A percentile compares a stretch with the other conserved stretches of the same genome.
Evolutionary conservation across 1,284 basidiomycete species (phyloP).

Genomic region (Ganoderma lucidum): DNA sequence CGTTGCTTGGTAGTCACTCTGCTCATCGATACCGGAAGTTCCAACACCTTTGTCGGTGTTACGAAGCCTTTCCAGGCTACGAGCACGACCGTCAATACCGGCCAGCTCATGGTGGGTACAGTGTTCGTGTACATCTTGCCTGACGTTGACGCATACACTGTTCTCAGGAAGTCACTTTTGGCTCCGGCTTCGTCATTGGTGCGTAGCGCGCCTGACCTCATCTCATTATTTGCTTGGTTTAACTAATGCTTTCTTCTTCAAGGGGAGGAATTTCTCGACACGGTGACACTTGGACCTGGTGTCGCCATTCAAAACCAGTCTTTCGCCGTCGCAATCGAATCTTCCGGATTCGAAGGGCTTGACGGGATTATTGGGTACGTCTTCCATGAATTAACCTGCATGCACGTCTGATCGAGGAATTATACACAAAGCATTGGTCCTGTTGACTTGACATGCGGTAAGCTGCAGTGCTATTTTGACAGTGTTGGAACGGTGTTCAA

Average conservation of each 20-base stretch:
- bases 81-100: slow-evolving; percentile 49
- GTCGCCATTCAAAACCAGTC: slow-evolving; percentile 56
- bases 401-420: background rate
- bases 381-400: too few species aligned
- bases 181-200: slow-evolving; percentile 58
- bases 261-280: slow-evolving; percentile 37
- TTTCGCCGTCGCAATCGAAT: slow-evolving; percentile 53
- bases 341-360: slow-evolving; percentile 48
- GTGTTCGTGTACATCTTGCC: background rate
- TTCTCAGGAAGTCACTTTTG: slow-evolving; percentile 38
- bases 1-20: slow-evolving; percentile 25
- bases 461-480: background rate
- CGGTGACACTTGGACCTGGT: slow-evolving; percentile 36
- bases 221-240: slow-evolving; percentile 33
- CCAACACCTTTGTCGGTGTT: slow-evolving; percentile 62
- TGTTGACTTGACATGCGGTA: slow-evolving; percentile 48
- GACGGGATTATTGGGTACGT: slow-evolving; percentile 61
- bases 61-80: slow-evolving; percentile 45
- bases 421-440: slow-evolving; percentile 51
- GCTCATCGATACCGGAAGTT: slow-evolving; percentile 43
- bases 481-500: background rate
- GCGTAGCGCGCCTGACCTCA: slow-evolving; percentile 43
- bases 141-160: background rate
- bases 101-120: slow-evolving; percentile 46
- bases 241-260: slow-evolving; percentile 47